A percentile compares a stretch with the other conserved stretches of the same genome.
Evolutionary conservation across 176 grass and related monocot genomes (phyloP).

Genomic region (Saccharum spontaneum): DNA sequence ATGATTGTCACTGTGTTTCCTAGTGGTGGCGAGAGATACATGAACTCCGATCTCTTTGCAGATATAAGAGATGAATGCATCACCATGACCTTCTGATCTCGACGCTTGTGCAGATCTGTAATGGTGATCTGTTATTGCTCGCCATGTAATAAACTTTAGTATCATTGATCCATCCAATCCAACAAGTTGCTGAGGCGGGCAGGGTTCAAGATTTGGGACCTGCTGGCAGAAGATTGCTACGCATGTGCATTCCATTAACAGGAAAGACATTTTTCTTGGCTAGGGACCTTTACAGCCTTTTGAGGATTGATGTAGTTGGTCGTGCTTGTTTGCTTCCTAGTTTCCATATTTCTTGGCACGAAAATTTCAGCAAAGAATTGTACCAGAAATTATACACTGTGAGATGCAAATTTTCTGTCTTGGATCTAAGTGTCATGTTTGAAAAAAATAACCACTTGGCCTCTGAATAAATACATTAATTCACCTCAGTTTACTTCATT

Average conservation of each 20-base stretch:
- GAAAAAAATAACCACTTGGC: background rate
- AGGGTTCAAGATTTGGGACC: background rate
- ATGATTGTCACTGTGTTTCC: constrained; percentile 35
- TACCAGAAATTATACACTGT: background rate
- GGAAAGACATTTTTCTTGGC: background rate
- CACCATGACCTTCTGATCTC: constrained; percentile 27
- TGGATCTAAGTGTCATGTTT: no score
- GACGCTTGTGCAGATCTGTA: background rate
- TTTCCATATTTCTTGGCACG: background rate
- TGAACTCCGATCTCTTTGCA: constrained; percentile 29
- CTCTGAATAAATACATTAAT: background rate
- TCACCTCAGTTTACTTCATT: background rate
- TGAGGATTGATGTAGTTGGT: background rate
- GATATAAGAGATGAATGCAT: constrained; percentile 22
- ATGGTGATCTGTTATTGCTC: no score
- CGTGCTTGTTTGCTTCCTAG: background rate
- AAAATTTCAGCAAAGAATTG: background rate
- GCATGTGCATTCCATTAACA: background rate
- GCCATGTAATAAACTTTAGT: background rate
- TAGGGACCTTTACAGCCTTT: background rate
- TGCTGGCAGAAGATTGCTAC: background rate
- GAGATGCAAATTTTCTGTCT: background rate
- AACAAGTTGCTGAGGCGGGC: background rate
- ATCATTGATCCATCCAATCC: background rate
- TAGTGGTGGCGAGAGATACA: constrained; percentile 42